Percentiles rank a stretch among this genome's conserved stretches.
Evolutionary conservation across 2,329 filamentous ascomycete genomes (phyloP).

Genomic region (Aspergillus carbonarius): DNA sequence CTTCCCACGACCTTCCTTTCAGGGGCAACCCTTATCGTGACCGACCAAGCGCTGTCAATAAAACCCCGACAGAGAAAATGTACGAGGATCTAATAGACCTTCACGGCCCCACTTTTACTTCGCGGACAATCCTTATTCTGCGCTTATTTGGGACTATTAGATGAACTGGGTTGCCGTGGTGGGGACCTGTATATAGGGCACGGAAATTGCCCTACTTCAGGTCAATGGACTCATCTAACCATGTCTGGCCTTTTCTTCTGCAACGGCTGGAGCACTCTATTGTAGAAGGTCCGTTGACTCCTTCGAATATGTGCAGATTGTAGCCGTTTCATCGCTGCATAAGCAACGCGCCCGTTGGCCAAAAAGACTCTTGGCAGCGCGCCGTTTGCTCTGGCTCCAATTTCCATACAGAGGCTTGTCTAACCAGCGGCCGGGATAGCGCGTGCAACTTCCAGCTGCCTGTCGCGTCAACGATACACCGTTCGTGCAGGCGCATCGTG

Average conservation of each 20-base stretch:
- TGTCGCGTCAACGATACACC: background rate
- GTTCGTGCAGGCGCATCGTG: background rate
- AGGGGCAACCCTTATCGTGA: slow-evolving; percentile 1
- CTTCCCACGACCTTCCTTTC: background rate
- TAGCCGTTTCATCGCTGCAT: background rate
- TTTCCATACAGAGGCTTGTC: background rate
- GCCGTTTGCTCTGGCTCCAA: background rate
- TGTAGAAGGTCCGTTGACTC: background rate
- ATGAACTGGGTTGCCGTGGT: slow-evolving; percentile 5
- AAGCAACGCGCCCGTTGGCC: background rate
- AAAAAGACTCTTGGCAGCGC: background rate
- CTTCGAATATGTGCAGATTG: background rate
- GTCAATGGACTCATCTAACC: background rate
- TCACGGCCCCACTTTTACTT: slow-evolving; percentile 5
- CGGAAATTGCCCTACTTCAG: slow-evolving; percentile 9
- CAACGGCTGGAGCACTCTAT: background rate
- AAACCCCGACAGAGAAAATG: slow-evolving; percentile 1
- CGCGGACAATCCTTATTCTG: slow-evolving; percentile 1
- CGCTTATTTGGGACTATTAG: slow-evolving; percentile 6
- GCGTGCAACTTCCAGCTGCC: background rate
- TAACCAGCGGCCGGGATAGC: background rate
- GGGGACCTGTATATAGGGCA: slow-evolving; percentile 12
- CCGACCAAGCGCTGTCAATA: background rate
- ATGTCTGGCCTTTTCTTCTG: background rate
- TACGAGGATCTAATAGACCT: background rate